Evolutionary conservation across 352 stramenopile species (phyloP), one percentile per base, ranked within the genome.

Genomic region (Phytophthora sansomeana): DNA sequence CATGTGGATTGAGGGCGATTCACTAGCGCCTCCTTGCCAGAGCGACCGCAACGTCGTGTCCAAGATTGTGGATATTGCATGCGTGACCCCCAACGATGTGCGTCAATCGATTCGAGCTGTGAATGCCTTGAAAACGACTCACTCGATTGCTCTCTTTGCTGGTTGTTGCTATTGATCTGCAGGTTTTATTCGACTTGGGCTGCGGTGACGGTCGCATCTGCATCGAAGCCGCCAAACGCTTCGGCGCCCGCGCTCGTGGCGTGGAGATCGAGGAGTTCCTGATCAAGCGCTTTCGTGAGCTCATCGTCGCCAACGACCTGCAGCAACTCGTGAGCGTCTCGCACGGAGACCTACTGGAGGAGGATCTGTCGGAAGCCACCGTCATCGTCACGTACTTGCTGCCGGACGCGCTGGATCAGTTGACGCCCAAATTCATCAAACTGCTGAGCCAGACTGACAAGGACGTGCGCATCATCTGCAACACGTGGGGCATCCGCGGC

Each of bases 1-100:
- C 58, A 89, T 89, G 80, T 89, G 80, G 80, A 82, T 89, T 7
- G 80, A 89, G 41, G 80, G 80, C 21, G 80, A 89, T 42, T 89
- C 80, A 9, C 54, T 89, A 10, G 80, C 80, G 14, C 80, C 80
- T n/a, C 80, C 80, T 6, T 89, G 80, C 44, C 80, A 89, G 53
- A 85, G 75, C 38, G 80, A 89, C 33, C 75, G 67, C 48, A 77
- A 87, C 29, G 64, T 89, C 32, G 80, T 89, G 19, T 74, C 81
- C 16, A 78, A 81, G 54, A 87, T 89, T 36, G 66, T 89, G 26
- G 72, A 82, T 16, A 72, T 89, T 26, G 80, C 80, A 16, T 36
- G 74, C 13, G 44, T 87, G 49, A 77, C 72, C 6, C 48, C 69
- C 17, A 39, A 73, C 36, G 80, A 89, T 42, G 78, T 89, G 51